Evolutionary conservation across 495 filamentous ascomycete species (phyloP).

Genomic region (Tuber aestivum): DNA sequence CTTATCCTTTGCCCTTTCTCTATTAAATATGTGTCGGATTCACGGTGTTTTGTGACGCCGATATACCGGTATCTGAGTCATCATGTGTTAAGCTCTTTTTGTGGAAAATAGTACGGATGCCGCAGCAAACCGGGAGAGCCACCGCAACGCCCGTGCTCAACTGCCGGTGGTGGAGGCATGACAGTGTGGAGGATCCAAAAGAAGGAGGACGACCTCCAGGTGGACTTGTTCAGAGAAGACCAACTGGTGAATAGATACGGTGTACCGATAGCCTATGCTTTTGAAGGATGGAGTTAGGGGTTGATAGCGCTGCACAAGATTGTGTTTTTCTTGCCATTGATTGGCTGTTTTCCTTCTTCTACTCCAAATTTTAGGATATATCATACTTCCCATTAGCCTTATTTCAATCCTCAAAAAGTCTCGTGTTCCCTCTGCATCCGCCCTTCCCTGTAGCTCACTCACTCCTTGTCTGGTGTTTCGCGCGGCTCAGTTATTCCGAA

Average conservation of each 20-base stretch:
- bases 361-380: not conserved
- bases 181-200: slow-evolving; percentile 6
- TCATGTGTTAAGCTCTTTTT: not conserved
- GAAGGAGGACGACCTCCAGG: not conserved
- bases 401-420: not conserved
- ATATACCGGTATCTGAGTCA: not conserved
- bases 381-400: not conserved
- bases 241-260: slow-evolving; percentile 12
- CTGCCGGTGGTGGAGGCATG: slow-evolving; percentile 8
- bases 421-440: not conserved
- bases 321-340: not conserved
- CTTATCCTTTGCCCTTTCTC: not conserved
- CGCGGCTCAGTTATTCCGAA: not conserved
- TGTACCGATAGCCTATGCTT: slow-evolving; percentile 1
- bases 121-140: slow-evolving; percentile 6
- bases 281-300: slow-evolving; percentile 12
- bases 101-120: slow-evolving; percentile 9
- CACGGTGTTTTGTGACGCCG: not conserved
- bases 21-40: not conserved
- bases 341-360: not conserved
- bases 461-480: not conserved
- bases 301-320: not conserved
- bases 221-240: slow-evolving; percentile 7
- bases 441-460: not conserved
- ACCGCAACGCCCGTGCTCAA: not conserved